Conservation (phyloP, 2,329 filamentous ascomycete genomes). For the Thielaviopsis punctulata region DNA sequence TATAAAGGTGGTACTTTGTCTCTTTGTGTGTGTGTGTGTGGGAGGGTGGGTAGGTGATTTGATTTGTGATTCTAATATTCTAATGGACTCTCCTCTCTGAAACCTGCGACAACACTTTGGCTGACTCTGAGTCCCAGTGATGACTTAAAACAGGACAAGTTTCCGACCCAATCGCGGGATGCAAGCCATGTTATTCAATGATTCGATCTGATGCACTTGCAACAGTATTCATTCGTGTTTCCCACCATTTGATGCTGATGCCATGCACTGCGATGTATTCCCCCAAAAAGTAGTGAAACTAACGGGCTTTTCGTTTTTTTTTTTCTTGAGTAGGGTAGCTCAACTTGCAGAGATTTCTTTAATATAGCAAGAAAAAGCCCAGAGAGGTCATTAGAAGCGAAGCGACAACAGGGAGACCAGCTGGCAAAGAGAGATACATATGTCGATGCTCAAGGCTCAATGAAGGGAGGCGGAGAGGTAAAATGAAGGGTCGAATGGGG, state of each 20-base stretch:
- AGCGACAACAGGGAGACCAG: neutral
- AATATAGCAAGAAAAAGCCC: neutral
- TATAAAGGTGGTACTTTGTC: neutral
- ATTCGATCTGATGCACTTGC: neutral
- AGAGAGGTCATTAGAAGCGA: neutral
- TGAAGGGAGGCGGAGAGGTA: neutral
- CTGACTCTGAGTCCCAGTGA: neutral
- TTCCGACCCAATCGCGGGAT: neutral
- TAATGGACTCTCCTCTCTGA: neutral
- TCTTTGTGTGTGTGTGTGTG: too few species aligned
- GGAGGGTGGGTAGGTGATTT: neutral
- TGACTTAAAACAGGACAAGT: neutral
- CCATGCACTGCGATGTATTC: neutral
- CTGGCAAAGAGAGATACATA: neutral
- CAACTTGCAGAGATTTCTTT: neutral
- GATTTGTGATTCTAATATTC: neutral
- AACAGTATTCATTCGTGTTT: neutral
- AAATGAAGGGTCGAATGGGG: neutral
- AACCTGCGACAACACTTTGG: neutral
- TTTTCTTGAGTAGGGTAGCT: too few species aligned
- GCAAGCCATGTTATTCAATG: neutral
- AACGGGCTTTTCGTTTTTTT: neutral
- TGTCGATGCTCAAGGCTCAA: too few species aligned
- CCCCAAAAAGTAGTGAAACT: neutral
- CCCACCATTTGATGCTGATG: neutral